A percentile compares a stretch with the other conserved stretches of the same genome.
These are phyloP conservation scores for Scutellaria galericulata DNA, from an alignment of 257 asterid species.

Conservation along the genomic window DNA sequence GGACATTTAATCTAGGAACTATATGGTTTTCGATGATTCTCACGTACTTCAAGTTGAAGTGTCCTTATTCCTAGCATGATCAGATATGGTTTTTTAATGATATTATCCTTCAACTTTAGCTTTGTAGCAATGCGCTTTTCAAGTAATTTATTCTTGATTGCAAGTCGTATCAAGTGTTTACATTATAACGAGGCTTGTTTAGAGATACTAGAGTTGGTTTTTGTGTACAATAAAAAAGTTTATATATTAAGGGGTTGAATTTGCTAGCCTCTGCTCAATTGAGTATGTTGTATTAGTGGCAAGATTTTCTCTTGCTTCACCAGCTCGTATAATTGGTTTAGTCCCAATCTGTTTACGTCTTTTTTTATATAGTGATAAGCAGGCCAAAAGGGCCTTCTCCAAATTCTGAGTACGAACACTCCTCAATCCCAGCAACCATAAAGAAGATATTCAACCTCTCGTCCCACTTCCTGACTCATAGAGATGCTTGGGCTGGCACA, in stretches of 20 bases:
- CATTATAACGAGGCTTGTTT: neutral
- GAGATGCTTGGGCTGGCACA: slow-evolving; percentile 83
- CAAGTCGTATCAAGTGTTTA: neutral
- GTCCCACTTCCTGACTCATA: slow-evolving; percentile 62
- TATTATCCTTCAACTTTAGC: neutral
- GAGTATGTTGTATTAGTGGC: too few relatives aligned
- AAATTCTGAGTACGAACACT: slow-evolving; percentile 69
- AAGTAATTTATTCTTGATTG: neutral
- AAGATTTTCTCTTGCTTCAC: too few relatives aligned
- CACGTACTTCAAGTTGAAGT: neutral
- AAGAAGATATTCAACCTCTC: slow-evolving; percentile 67
- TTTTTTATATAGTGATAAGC: slow-evolving; percentile 52
- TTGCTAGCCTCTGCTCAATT: too few relatives aligned
- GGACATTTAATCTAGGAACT: neutral
- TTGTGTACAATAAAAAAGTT: neutral
- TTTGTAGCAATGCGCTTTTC: neutral
- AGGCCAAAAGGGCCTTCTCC: slow-evolving; percentile 60
- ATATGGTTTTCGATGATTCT: neutral
- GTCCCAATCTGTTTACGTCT: neutral
- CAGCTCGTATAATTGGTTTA: too few relatives aligned
- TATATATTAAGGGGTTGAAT: too few relatives aligned
- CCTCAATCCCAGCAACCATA: slow-evolving; percentile 69
- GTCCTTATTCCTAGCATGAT: neutral
- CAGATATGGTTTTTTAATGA: neutral
- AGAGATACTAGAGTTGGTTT: neutral